Conservation (phyloP, 2,329 filamentous ascomycete genomes). For the Apiospora pterosperma region DNA sequence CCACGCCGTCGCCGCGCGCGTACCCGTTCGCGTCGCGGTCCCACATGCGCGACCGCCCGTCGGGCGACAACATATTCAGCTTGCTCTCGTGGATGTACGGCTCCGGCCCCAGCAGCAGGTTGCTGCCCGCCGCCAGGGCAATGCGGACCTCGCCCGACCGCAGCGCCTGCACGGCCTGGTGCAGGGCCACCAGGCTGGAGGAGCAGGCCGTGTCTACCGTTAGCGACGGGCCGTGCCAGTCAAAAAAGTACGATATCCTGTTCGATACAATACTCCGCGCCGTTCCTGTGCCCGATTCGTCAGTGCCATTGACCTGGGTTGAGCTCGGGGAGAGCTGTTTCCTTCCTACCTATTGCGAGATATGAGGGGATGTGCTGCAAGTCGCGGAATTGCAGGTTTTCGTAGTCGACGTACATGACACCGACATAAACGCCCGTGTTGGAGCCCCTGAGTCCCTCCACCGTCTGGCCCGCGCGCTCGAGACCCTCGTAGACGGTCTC, state of each 20-base stretch:
- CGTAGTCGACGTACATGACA: background rate
- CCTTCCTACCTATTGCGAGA: too few relatives aligned
- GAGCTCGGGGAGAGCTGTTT: too few relatives aligned
- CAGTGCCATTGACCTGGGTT: too few relatives aligned
- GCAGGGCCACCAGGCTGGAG: background rate
- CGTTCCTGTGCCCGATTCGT: constrained; percentile 2
- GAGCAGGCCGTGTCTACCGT: constrained; percentile 8
- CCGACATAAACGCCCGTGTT: background rate
- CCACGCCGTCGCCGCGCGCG: constrained; percentile 46
- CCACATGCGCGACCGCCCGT: constrained; percentile 20
- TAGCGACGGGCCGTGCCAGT: constrained; percentile 6
- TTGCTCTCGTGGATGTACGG: constrained; percentile 9
- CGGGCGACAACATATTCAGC: constrained; percentile 19
- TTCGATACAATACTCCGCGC: background rate
- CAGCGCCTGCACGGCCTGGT: constrained; percentile 3
- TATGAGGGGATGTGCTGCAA: background rate
- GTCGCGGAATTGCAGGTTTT: background rate
- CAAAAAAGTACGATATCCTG: constrained; percentile 6
- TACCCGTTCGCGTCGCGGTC: background rate
- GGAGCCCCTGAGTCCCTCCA: constrained; percentile 4
- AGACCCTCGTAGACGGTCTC: constrained; percentile 30
- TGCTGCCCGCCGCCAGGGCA: constrained; percentile 1
- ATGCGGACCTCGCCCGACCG: background rate
- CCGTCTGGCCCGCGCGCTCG: constrained; percentile 11
- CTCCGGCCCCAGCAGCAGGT: constrained; percentile 1